Conservation (phyloP, 352 stramenopile genomes). For the Phytopythium chamaehyphon region DNA sequence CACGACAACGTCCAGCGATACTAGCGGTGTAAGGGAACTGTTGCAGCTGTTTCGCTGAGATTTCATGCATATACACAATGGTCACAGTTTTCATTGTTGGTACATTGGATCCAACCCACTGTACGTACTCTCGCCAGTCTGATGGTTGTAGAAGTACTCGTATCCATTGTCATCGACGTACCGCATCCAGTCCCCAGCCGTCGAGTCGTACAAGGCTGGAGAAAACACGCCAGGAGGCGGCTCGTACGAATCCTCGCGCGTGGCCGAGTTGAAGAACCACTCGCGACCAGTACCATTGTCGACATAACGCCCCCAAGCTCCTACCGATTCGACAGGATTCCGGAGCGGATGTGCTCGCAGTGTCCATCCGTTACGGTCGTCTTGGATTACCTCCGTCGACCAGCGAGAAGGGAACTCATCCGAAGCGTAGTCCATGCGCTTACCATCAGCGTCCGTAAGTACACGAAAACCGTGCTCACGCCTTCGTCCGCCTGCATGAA, state of each 20-base stretch:
- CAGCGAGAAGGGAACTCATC: conserved; percentile 89
- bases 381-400: conserved; percentile 87
- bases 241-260: conserved; percentile 50
- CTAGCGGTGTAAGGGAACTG: too few relatives aligned
- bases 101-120: too few relatives aligned
- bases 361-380: conserved; percentile 80
- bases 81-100: too few relatives aligned
- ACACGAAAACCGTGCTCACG: conserved; percentile 78
- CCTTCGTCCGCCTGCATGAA: conserved; percentile 84
- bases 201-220: not conserved
- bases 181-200: not conserved
- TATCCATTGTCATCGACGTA: not conserved
- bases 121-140: conserved; percentile 5
- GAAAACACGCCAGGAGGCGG: conserved; percentile 12
- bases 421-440: conserved; percentile 89
- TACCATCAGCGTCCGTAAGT: conserved; percentile 90
- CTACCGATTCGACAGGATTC: conserved; percentile 34
- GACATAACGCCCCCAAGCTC: conserved; percentile 57
- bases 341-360: conserved; percentile 54
- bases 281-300: conserved; percentile 30
- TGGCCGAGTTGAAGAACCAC: conserved; percentile 79
- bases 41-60: too few relatives aligned
- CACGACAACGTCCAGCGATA: too few relatives aligned
- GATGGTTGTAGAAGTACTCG: conserved; percentile 7
- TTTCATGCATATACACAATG: too few relatives aligned